Base-by-base conservation (phyloP, 2,329 filamentous ascomycete species). In the Fusarium devonianum region DNA sequence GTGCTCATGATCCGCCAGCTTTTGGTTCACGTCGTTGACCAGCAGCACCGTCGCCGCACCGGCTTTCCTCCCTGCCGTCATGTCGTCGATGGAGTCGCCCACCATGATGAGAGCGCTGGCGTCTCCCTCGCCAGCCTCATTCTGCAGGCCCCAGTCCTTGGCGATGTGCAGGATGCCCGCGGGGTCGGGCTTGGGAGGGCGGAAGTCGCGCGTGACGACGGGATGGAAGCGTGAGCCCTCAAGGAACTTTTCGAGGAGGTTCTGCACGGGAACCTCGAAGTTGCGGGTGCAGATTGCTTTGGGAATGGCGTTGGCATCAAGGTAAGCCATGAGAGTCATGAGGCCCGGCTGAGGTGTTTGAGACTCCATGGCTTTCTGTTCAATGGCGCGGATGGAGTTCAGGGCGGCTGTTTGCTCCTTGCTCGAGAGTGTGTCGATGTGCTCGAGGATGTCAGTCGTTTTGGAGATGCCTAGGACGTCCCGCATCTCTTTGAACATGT, bases 211-310 rank as follows among this genome's bases (percentile, higher is more conserved):
- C 7, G 92, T 97, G 28, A 97, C 79, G 60, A 97, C 85, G 5
- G 92, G 93, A 14, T 80, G 70, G 69, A 97, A 96, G 29, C 79
- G 72, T 49, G 85, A 82, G 2, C 75, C 78, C 1, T 82, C 77
- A 7, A 97, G 78, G 70, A 94, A 94, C 37, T 86, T 94, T 40
- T 75, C 74, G 4, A 97, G 79, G 3, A 95, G 79, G 70, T 92
- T 87, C 35, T 79, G 74, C 2, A 94, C 90, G 5, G 90, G 90
- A 7, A 82, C 76, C 64, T 93, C 90, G 67, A 97, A 97, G 75
- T 99, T 97, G 67, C 94, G 83, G 3, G 94, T 97, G 74, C 92
- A 97, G 57, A 97, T 92, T 12, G 84, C 93, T 71, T 95, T 94
- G 61, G 77, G 84, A 22, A 97, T 70, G 5, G 74, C 71, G 19